These are phyloP conservation scores for Rhizopogon vesiculosus DNA, from an alignment of 768 basidiomycete genomes.

Conservation along the genomic window DNA sequence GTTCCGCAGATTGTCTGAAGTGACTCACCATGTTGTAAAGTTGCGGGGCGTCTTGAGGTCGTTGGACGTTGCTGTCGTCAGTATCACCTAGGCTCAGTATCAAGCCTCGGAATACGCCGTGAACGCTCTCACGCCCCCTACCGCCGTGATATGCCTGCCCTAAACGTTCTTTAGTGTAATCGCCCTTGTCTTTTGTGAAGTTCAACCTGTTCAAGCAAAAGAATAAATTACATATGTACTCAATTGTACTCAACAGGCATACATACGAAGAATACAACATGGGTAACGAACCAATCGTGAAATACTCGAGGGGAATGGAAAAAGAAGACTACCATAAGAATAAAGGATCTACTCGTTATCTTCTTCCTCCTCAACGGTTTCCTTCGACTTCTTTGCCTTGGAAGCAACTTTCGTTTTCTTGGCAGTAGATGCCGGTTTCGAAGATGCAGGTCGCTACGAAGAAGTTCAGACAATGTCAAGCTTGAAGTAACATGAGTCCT, in stretches of 20 bases:
- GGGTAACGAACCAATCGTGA: too few relatives aligned
- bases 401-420: slow-evolving; percentile 33
- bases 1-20: background rate
- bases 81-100: background rate
- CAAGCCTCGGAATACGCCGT: slow-evolving; percentile 17
- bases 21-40: slow-evolving; percentile 26
- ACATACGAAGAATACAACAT: too few relatives aligned
- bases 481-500: slow-evolving; percentile 1
- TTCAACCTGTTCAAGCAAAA: too few relatives aligned
- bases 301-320: background rate
- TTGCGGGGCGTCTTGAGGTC: slow-evolving; percentile 17
- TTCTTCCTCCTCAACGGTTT: slow-evolving; percentile 40
- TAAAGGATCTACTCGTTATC: slow-evolving; percentile 23
- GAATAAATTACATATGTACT: too few relatives aligned
- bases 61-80: slow-evolving; percentile 13
- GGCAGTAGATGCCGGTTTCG: slow-evolving; percentile 40
- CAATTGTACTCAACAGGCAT: too few relatives aligned
- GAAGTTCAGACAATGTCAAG: slow-evolving; percentile 3
- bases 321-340: background rate
- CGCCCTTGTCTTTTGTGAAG: too few relatives aligned
- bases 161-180: slow-evolving; percentile 3
- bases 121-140: slow-evolving; percentile 14
- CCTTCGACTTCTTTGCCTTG: slow-evolving; percentile 39
- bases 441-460: slow-evolving; percentile 34
- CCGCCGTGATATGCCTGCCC: slow-evolving; percentile 19